Base-by-base conservation (phyloP, 1,284 basidiomycete species). In the Trametes hirsuta region DNA sequence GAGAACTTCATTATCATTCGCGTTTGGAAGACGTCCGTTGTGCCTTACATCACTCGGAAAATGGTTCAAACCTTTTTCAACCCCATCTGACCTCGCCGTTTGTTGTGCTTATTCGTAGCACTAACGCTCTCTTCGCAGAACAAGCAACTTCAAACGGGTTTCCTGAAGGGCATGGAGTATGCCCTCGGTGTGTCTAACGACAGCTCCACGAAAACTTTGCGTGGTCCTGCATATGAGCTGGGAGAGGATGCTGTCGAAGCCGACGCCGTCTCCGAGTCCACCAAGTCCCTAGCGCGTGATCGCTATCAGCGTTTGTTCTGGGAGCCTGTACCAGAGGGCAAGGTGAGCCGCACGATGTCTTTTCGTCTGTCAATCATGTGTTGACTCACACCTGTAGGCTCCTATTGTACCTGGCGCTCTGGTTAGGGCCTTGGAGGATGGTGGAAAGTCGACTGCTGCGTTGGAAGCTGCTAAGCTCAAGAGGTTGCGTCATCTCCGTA, bases 221-320 rank as follows among this genome's bases (percentile, higher is more conserved):
- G 55, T 25, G 46, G 45, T 36, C 63, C 57, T 30, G 63, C 60
- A 12, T 53, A 67, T 12, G 68, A 72, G n/a, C 66, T 74, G 30
- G 66, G 69, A 12, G 65, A 71, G 42, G 80, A 87, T 61, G 79
- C 80, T 15, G 76, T 78, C 4, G 79, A 83, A 66, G 87, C 87
- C 0, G 90, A 92, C 68, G 69, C 75, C 36, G 78, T 88, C 53
- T 78, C 87, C 64, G 77, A 76, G 8, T 83, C 85, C 64, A 78
- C 80, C 6, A 81, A 84, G 62, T 81, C 87, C 63, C 77, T 75
- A 57, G 82, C 82, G 39, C 82, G 87, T 35, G 81, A 84, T 61
- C 82, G 87, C 14, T 91, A 91, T 69, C 84, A 88, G 65, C 81
- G 86, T 39, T 75, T 84, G 53, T 91, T 88, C 72, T 92, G 89